Percentiles rank a stretch among this genome's conserved stretches.
Evolutionary conservation across 768 basidiomycete genomes (phyloP).

Genomic region (Exsudoporus frostii): DNA sequence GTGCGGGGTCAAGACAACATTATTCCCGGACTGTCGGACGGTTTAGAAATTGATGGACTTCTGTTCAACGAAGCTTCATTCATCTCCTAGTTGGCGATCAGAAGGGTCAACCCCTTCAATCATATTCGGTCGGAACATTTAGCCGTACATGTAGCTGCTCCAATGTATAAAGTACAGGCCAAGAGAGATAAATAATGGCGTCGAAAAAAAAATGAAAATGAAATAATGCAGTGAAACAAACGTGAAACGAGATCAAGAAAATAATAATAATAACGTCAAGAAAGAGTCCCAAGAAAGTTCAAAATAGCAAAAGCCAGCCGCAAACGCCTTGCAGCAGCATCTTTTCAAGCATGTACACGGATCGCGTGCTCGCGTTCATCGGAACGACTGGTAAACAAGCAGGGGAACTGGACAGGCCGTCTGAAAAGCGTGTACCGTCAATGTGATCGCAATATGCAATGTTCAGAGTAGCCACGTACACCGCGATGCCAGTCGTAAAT

Average conservation of each 20-base stretch:
- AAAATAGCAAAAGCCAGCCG: not conserved
- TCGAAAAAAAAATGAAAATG: not conserved
- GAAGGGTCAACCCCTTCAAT: not conserved
- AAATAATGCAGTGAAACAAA: too few species aligned
- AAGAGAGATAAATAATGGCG: not conserved
- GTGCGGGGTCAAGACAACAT: constrained; percentile 43
- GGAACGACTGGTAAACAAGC: constrained; percentile 20
- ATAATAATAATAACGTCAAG: too few species aligned
- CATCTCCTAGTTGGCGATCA: constrained; percentile 51
- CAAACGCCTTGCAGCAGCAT: too few species aligned
- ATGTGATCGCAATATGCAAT: not conserved
- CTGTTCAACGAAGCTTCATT: constrained; percentile 91
- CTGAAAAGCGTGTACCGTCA: not conserved
- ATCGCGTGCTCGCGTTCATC: constrained; percentile 3
- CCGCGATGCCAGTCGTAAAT: constrained; percentile 22
- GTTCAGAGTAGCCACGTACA: constrained; percentile 11
- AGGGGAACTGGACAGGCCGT: constrained; percentile 22
- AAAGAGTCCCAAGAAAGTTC: not conserved
- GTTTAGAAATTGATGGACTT: constrained; percentile 55
- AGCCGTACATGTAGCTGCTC: constrained; percentile 10
- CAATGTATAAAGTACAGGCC: not conserved
- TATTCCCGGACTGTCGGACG: constrained; percentile 39
- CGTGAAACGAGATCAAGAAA: too few species aligned
- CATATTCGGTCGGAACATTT: not conserved
- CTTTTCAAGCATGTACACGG: not conserved